Base-by-base conservation (phyloP, 2,329 filamentous ascomycete species). In the Chaetomium sp. region DNA sequence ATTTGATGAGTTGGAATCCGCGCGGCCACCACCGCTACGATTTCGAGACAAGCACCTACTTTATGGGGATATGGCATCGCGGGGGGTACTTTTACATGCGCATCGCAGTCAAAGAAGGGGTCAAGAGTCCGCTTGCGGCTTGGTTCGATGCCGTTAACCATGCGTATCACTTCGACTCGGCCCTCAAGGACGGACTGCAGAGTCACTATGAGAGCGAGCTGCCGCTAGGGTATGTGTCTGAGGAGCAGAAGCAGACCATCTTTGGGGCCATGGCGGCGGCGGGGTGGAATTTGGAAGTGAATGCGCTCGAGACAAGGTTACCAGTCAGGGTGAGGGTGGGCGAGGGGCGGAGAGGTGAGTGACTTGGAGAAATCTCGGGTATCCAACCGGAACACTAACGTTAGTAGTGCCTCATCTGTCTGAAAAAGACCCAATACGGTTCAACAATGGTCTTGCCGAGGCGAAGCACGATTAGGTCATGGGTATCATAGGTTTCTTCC, bases 241-340 rank as follows among this genome's bases (percentile, higher is more conserved):
- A 63, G 6, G 70, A 71, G 47, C 67, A 69, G 54, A 72, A 71
- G 60, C 52, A 61, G 34, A 59, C 59, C 1, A 59, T 71, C 7
- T 65, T 71, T 47, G 71, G 60, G 62, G 69, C 65, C 67, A 75
- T 74, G 55, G 72, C 52, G 58, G 69, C 58, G 60, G 70, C 58
- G 58, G 87, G 87, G 0, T 91, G 88, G 88, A 80, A 91, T 69
- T 62, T 88, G 47, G 73, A 81, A 54, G 76, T 76, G 50, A 77
- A 77, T 41, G 85, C 82, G 5, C 72, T 91, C 62, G 87, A 91
- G 73, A 90, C 86, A 14, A 76, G 72, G 56, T 73, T 79, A 47
- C 82, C 72, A 1, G 64, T 76, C 27, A 69, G 73, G 6, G 71
- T 77, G 34, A 61, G 71, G 36, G 61, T 71, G 2, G 68, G 66